Percentiles rank a stretch among this genome's conserved stretches.
Evolutionary conservation across 768 basidiomycete species (phyloP).

Genomic region (Astraeus odoratus): DNA sequence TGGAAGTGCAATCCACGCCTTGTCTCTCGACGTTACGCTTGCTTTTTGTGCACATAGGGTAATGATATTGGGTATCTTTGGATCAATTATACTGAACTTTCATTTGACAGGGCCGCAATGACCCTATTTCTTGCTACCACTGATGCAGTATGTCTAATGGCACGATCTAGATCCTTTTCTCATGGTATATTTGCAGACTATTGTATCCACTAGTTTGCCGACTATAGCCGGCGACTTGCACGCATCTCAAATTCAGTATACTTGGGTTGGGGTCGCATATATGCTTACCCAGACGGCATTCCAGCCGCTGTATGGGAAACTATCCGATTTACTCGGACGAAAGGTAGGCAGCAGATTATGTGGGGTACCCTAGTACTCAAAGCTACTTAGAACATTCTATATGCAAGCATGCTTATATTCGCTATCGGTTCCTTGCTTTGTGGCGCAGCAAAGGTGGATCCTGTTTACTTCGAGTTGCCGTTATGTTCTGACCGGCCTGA

Average conservation of each 20-base stretch:
- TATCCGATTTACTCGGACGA: conserved; percentile 75
- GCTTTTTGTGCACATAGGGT: conserved; percentile 67
- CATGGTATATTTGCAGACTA: conserved; percentile 34
- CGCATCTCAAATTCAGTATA: conserved; percentile 68
- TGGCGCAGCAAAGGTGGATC: conserved; percentile 58
- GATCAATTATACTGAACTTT: conserved; percentile 9
- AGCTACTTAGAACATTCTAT: conserved; percentile 51
- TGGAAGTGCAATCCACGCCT: conserved; percentile 10
- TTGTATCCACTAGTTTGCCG: conserved; percentile 79
- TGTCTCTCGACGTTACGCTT: conserved; percentile 49
- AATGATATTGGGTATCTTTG: conserved; percentile 5
- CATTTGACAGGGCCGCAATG: conserved; percentile 55
- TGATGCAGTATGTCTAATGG: conserved; percentile 53
- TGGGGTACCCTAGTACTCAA: conserved; percentile 3
- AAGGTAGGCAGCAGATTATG: conserved; percentile 43
- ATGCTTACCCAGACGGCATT: conserved; percentile 83
- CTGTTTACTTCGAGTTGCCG: conserved; percentile 10
- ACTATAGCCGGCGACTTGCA: conserved; percentile 67
- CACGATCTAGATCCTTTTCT: neutral
- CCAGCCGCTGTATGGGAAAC: conserved; percentile 74
- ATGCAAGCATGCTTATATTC: conserved; percentile 68
- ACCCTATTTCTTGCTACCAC: conserved; percentile 83
- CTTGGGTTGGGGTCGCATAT: conserved; percentile 82
- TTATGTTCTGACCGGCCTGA: conserved; percentile 14
- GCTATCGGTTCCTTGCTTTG: conserved; percentile 74